These are phyloP conservation scores for Oryza coarctata DNA, from an alignment of 176 grass and related monocot species.

Conservation along the genomic window DNA sequence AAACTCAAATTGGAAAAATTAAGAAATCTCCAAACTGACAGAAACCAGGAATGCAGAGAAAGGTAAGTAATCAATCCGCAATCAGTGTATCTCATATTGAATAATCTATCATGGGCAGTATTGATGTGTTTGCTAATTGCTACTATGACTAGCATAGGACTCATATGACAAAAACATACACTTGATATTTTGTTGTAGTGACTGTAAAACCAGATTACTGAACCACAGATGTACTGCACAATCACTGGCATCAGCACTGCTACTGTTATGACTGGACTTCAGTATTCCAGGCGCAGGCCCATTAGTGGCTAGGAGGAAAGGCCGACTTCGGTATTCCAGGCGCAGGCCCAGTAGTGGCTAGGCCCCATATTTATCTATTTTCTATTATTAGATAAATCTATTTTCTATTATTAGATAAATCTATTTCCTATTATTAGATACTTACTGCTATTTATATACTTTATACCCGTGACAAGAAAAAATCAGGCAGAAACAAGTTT, in stretches of 20 bases:
- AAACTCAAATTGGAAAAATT: neutral
- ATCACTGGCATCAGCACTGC: neutral
- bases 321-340: no score
- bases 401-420: no score
- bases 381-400: no score
- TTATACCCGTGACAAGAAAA: no score
- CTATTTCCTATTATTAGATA: no score
- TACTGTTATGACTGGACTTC: no score
- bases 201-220: neutral
- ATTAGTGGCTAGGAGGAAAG: no score
- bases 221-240: neutral
- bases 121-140: neutral
- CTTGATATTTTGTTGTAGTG: neutral
- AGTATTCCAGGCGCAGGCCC: no score
- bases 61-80: constrained; percentile 12
- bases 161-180: constrained; percentile 23
- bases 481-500: no score
- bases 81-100: neutral
- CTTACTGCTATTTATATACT: no score
- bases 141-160: constrained; percentile 16
- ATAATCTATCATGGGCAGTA: neutral
- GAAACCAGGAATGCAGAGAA: neutral
- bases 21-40: neutral
- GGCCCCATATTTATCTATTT: no score
- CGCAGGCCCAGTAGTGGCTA: no score